A percentile compares a stretch with the other conserved stretches of the same genome.
phyloP scores from a whole-genome alignment of 2,329 filamentous ascomycete species.

The Hypoxylon sp. region DNA sequence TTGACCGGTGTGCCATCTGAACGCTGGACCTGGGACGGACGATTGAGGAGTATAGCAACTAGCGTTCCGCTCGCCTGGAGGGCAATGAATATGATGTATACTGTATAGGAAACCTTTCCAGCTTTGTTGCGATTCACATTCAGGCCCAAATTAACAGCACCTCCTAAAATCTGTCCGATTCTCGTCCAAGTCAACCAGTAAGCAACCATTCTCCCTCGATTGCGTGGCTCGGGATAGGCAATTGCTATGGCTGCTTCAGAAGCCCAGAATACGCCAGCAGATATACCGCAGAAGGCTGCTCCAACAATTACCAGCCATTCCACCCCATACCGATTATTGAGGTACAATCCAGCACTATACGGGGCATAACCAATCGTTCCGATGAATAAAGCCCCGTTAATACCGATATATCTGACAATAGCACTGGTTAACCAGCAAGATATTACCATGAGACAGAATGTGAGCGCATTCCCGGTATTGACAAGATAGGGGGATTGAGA shows the following conservation, averaged over 20 bases:
- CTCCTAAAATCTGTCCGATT: constrained; percentile 78
- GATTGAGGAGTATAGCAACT: constrained; percentile 74
- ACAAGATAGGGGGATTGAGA: constrained; percentile 75
- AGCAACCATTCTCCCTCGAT: constrained; percentile 74
- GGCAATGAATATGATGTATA: constrained; percentile 79
- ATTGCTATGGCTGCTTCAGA: constrained; percentile 81
- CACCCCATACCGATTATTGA: constrained; percentile 78
- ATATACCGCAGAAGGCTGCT: constrained; percentile 77
- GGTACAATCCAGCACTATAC: constrained; percentile 79
- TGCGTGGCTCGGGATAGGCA: constrained; percentile 79
- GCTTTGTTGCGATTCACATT: constrained; percentile 71
- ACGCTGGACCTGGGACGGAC: constrained; percentile 73
- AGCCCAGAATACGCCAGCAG: constrained; percentile 82
- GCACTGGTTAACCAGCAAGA: constrained; percentile 77
- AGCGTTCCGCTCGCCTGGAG: constrained; percentile 77
- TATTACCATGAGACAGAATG: constrained; percentile 80
- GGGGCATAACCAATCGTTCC: constrained; percentile 81
- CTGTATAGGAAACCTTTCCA: constrained; percentile 77
- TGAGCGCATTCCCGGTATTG: constrained; percentile 79
- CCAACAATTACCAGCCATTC: constrained; percentile 80
- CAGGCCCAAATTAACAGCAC: constrained; percentile 78
- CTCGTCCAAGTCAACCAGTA: constrained; percentile 76
- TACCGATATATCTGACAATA: constrained; percentile 76
- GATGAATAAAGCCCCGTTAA: constrained; percentile 79
- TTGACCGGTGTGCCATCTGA: constrained; percentile 75